A percentile compares a stretch with the other conserved stretches of the same genome.
Evolutionary conservation across 345 rosid genomes (phyloP).

Genomic region (Gossypium herbaceum): DNA sequence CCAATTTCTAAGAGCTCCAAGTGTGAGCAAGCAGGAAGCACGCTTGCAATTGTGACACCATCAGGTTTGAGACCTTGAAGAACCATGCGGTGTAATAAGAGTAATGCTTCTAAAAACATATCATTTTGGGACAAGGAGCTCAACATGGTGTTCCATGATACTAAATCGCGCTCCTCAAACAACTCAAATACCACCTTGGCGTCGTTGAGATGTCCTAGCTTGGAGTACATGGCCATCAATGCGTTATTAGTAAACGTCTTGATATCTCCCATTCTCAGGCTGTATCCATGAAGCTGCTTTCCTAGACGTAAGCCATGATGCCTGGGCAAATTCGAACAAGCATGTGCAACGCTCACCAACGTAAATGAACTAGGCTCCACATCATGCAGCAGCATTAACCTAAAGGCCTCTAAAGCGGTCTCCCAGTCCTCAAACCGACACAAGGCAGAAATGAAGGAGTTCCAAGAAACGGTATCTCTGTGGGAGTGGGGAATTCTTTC

Average conservation of each 20-base stretch:
- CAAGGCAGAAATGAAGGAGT: conserved; percentile 60
- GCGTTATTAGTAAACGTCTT: conserved; percentile 64
- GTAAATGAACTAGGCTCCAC: conserved; percentile 79
- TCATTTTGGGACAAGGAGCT: conserved; percentile 70
- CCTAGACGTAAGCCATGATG: conserved; percentile 53
- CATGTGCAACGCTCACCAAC: conserved; percentile 66
- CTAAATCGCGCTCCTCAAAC: conserved; percentile 65
- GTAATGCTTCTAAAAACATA: conserved; percentile 52
- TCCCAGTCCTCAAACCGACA: conserved; percentile 71
- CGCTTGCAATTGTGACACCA: conserved; percentile 73
- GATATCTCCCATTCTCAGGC: conserved; percentile 54
- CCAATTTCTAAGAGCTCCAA: conserved; percentile 59
- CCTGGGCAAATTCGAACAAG: conserved; percentile 57
- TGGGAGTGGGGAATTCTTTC: conserved; percentile 51
- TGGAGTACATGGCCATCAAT: conserved; percentile 83
- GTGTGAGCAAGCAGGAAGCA: conserved; percentile 81
- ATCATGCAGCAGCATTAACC: conserved; percentile 49
- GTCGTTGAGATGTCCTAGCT: conserved; percentile 46
- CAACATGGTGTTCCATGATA: conserved; percentile 78
- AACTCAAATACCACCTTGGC: conserved; percentile 40
- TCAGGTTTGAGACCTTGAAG: conserved; percentile 59
- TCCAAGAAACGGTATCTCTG: conserved; percentile 89
- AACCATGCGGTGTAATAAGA: conserved; percentile 50
- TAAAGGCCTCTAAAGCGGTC: conserved; percentile 54
- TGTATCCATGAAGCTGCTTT: conserved; percentile 68